Evolutionary conservation across 176 grass and related monocot genomes (phyloP).

Genomic region (Aechmea fasciata): DNA sequence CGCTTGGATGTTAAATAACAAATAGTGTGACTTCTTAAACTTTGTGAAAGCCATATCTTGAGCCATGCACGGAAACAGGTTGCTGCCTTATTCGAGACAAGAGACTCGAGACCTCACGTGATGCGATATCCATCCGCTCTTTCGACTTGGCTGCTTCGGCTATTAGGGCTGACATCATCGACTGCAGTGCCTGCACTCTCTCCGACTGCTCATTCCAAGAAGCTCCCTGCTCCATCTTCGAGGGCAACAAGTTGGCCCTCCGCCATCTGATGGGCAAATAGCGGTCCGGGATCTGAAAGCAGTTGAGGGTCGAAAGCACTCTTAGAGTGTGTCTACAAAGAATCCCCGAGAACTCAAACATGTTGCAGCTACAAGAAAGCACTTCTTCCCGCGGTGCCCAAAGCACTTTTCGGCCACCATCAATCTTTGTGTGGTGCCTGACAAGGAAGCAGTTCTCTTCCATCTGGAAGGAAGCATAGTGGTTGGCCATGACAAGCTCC

Average conservation of each 20-base stretch:
- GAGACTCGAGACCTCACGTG: constrained; percentile 35
- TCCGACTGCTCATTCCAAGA: constrained; percentile 16
- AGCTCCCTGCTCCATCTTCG: constrained; percentile 15
- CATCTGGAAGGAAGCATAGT: constrained; percentile 40
- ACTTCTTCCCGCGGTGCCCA: constrained; percentile 48
- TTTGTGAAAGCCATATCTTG: constrained; percentile 13
- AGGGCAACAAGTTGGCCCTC: constrained; percentile 13
- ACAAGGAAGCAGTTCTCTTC: constrained; percentile 49
- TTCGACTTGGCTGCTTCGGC: constrained; percentile 54
- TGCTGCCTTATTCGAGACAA: constrained; percentile 43
- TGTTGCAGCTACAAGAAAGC: constrained; percentile 59
- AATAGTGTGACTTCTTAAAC: neutral
- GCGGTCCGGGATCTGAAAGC: constrained; percentile 53
- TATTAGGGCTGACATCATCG: constrained; percentile 36
- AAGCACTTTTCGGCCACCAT: constrained; percentile 20
- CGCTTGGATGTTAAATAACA: neutral
- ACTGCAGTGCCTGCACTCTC: constrained; percentile 32
- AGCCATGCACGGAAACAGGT: constrained; percentile 4
- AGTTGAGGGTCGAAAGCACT: constrained; percentile 40
- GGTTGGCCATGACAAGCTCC: constrained; percentile 42
- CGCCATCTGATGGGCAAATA: constrained; percentile 49
- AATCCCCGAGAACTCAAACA: constrained; percentile 59
- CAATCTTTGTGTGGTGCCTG: constrained; percentile 37
- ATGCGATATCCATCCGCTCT: constrained; percentile 46
- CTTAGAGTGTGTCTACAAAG: constrained; percentile 48